phyloP scores from a whole-genome alignment of 345 rosid genomes.

The Salix udensis region DNA sequence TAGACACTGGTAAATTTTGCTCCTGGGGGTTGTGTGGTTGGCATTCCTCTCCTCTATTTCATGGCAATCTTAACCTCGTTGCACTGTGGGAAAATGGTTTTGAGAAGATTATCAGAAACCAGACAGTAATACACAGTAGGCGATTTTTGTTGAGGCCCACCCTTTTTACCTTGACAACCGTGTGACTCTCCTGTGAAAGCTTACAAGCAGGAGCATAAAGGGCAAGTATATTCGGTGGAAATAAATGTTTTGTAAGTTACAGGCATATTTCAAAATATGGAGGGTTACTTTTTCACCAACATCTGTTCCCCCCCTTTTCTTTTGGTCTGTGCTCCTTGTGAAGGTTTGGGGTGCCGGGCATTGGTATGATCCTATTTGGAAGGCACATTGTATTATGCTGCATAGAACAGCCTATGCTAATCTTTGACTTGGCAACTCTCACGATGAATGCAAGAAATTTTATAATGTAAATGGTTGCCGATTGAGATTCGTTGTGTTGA shows the following conservation, averaged over 20 bases:
- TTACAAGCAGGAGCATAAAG: neutral
- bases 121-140: conserved; percentile 10
- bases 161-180: neutral
- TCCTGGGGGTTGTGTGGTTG: conserved; percentile 67
- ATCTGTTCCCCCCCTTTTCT: neutral
- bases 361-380: neutral
- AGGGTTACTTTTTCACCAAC: neutral
- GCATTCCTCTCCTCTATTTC: conserved; percentile 75
- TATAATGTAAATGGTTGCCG: neutral
- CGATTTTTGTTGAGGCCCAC: neutral
- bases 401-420: neutral
- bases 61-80: conserved; percentile 57
- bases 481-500: no score
- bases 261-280: neutral
- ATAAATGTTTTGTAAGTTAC: neutral
- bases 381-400: neutral
- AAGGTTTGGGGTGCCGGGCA: neutral
- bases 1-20: conserved; percentile 87
- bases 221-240: neutral
- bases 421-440: neutral
- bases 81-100: conserved; percentile 75
- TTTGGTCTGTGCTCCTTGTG: neutral
- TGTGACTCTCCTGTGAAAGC: neutral
- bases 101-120: conserved; percentile 66
- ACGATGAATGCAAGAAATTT: neutral